These are phyloP conservation scores for Bifiguratus adelaidae DNA, from an alignment of 192 early-diverging fungal genomes.

Conservation along the genomic window DNA sequence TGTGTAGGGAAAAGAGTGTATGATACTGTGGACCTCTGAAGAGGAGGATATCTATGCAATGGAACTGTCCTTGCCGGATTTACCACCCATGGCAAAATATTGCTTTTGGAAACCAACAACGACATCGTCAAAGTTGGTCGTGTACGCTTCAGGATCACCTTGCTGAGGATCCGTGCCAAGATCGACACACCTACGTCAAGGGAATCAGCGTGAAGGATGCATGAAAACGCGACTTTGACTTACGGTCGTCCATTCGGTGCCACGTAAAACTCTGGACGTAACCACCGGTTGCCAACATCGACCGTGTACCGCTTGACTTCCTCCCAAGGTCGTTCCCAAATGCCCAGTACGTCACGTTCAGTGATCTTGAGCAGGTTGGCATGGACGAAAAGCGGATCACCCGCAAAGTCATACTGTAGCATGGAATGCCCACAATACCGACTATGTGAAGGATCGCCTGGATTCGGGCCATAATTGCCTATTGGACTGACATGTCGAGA, in stretches of 20 bases:
- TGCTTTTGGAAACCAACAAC: slow-evolving; percentile 9
- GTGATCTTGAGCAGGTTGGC: slow-evolving; percentile 21
- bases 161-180: no score
- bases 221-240: slow-evolving; percentile 20
- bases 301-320: slow-evolving; percentile 8
- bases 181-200: no score
- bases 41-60: no score
- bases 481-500: not conserved
- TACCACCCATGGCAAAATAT: slow-evolving; percentile 19
- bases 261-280: slow-evolving; percentile 17
- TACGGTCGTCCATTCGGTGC: slow-evolving; percentile 5
- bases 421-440: slow-evolving; percentile 21
- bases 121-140: slow-evolving; percentile 6
- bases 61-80: no score
- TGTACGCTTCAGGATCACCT: slow-evolving; percentile 10
- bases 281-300: slow-evolving; percentile 4
- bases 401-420: slow-evolving; percentile 11
- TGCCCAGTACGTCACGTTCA: not conserved
- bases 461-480: not conserved
- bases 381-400: slow-evolving; percentile 16
- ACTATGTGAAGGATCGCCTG: slow-evolving; percentile 8
- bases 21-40: no score
- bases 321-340: slow-evolving; percentile 6
- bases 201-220: no score
- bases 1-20: no score